Base-by-base conservation (phyloP, 805 yeast species). In the Pichia nanzhaoensis region DNA sequence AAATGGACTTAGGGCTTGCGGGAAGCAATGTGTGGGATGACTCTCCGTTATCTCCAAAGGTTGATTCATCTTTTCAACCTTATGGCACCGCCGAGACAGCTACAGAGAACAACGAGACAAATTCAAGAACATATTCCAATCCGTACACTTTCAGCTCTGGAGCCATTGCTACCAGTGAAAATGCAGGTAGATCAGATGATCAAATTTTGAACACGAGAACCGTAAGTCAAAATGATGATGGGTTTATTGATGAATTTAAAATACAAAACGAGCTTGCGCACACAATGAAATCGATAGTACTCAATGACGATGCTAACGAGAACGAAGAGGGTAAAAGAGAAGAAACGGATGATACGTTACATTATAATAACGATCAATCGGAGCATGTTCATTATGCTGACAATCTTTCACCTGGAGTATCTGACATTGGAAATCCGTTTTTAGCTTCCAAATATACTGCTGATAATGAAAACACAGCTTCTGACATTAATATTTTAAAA, bases 1-100 rank as follows among this genome's bases (percentile, higher is more conserved):
- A 24, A 24, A 44, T 44, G 40, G 36, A 44, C 13, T 35, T 40
- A 28, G 36, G 31, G 13, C 39, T 44, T 41, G 33, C 20, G 9
- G 37, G 45, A 19, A 41, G 45, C 31, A 57, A 59, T 48, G 63
- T 55, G 47, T 80, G 85, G 86, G 84, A 74, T 46, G 85, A 79
- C 52, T 75, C 70, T 3, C 59, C 75, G 13, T 59, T 74, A 13
- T 22, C 44, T 10, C 21, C 22, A 1, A 24, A 21, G 5, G 39
- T 28, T n/a, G 31, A 28, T 28, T 30, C 41, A 7, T 2, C 41
- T 8, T 28, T 24, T 8, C 28, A 30, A 7, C 5, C 30, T 17
- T 30, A 30, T 13, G 12, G 16, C 27, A 39, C 14, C n/a, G 9
- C 41, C 17, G 21, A 17, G 10, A 30, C 41, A 3, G 35, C n/a